Conservation (phyloP, 2,329 filamentous ascomycete species). For the Cadophora sp. region DNA sequence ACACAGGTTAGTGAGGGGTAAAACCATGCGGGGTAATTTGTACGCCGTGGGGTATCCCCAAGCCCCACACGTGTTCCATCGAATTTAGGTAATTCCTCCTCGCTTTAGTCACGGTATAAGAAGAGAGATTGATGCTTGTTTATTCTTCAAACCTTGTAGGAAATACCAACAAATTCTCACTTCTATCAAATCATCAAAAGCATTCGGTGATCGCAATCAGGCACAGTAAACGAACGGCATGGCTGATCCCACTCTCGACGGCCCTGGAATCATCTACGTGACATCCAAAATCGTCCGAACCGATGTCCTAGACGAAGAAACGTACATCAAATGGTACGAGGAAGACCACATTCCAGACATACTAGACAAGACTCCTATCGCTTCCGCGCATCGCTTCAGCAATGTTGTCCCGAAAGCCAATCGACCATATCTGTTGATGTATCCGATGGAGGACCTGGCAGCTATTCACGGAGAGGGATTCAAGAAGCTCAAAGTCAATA, state of each 20-base stretch:
- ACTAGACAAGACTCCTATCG: too few species aligned
- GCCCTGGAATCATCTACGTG: neutral
- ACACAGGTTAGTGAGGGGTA: slow-evolving; percentile 4
- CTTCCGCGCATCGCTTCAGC: neutral
- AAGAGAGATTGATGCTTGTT: too few species aligned
- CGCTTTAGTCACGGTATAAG: too few species aligned
- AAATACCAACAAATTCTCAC: too few species aligned
- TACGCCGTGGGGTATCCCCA: neutral
- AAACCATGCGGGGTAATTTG: neutral
- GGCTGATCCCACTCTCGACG: too few species aligned
- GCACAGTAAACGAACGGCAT: too few species aligned
- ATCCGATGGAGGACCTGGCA: neutral
- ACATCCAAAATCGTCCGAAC: neutral
- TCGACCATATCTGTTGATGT: neutral
- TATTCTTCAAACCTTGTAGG: too few species aligned
- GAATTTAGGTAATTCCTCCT: neutral
- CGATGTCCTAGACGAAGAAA: neutral
- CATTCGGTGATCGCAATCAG: too few species aligned
- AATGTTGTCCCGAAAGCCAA: neutral
- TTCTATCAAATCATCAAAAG: too few species aligned
- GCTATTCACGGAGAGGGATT: slow-evolving; percentile 2
- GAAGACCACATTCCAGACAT: slow-evolving; percentile 4
- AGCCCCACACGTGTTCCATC: neutral
- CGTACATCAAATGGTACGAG: neutral
- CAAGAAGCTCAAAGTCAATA: neutral